Conservation (phyloP, 441 rosid species). For the Bocquillonia castaneifolia region DNA sequence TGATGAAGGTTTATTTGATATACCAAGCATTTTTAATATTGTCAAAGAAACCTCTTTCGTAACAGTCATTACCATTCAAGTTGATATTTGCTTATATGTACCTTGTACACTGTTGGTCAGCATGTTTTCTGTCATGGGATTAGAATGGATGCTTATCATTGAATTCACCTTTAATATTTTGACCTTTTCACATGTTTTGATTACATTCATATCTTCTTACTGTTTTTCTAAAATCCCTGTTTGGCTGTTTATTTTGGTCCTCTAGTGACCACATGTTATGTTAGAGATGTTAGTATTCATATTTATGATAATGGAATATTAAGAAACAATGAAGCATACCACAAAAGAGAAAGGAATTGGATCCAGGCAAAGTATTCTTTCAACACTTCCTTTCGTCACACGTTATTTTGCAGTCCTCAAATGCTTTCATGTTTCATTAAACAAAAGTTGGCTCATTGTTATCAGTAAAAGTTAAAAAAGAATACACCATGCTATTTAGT, state of each 20-base stretch:
- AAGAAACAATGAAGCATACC: not conserved
- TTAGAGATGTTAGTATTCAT: not conserved
- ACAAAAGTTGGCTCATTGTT: not conserved
- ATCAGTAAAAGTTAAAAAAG: not conserved
- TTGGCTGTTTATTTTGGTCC: not conserved
- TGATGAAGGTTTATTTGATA: not conserved
- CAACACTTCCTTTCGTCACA: conserved; percentile 9
- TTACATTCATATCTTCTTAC: not conserved
- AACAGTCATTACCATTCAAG: not conserved
- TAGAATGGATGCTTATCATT: conserved; percentile 3
- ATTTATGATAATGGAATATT: not conserved
- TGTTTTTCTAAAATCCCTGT: not conserved
- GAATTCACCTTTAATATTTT: not conserved
- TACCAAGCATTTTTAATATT: not conserved
- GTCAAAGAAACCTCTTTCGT: not conserved
- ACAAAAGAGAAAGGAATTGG: not conserved
- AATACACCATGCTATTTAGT: too few species aligned
- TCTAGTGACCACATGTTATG: conserved; percentile 6
- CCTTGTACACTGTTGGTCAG: not conserved
- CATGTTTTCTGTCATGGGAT: conserved; percentile 5
- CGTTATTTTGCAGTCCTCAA: not conserved
- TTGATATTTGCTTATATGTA: not conserved
- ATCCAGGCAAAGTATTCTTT: not conserved
- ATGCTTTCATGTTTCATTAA: not conserved
- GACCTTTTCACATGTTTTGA: not conserved